phyloP scores from a whole-genome alignment of 768 basidiomycete genomes.

The Hericium erinaceus region DNA sequence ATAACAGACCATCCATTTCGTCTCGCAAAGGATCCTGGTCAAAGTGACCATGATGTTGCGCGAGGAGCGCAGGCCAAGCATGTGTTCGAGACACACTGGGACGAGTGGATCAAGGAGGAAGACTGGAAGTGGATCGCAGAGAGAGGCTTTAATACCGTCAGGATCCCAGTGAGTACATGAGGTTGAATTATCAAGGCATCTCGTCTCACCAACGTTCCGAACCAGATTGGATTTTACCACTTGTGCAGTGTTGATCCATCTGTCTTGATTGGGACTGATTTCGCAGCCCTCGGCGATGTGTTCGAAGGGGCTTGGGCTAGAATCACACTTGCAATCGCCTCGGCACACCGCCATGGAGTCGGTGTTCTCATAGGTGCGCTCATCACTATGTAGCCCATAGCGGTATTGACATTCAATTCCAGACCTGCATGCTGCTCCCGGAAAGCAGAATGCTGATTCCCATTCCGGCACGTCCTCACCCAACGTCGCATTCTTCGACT shows the following conservation, averaged over 20 bases:
- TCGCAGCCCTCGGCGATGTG: constrained; percentile 37
- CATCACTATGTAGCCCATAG: background rate
- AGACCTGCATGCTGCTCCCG: constrained; percentile 71
- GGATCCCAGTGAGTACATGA: constrained; percentile 41
- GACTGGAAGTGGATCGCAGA: constrained; percentile 49
- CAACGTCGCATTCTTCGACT: constrained; percentile 39
- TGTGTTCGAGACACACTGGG: constrained; percentile 37
- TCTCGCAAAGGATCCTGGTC: constrained; percentile 39
- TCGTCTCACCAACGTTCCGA: background rate
- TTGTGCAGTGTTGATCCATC: constrained; percentile 48
- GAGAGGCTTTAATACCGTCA: constrained; percentile 49
- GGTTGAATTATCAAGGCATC: background rate
- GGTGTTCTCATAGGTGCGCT: constrained; percentile 62
- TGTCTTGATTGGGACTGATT: constrained; percentile 58
- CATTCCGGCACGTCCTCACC: constrained; percentile 54
- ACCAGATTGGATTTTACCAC: constrained; percentile 68
- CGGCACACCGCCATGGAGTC: constrained; percentile 47
- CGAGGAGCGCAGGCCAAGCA: constrained; percentile 36
- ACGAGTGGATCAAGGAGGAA: constrained; percentile 41
- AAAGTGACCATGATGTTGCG: constrained; percentile 68
- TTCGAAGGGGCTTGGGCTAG: constrained; percentile 62
- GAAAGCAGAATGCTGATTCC: constrained; percentile 63
- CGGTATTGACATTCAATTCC: constrained; percentile 12
- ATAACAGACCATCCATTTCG: constrained; percentile 53
- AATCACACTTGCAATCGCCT: constrained; percentile 49